phyloP scores from a whole-genome alignment of 1,284 basidiomycete genomes.

The Rhodotorula sp. region DNA sequence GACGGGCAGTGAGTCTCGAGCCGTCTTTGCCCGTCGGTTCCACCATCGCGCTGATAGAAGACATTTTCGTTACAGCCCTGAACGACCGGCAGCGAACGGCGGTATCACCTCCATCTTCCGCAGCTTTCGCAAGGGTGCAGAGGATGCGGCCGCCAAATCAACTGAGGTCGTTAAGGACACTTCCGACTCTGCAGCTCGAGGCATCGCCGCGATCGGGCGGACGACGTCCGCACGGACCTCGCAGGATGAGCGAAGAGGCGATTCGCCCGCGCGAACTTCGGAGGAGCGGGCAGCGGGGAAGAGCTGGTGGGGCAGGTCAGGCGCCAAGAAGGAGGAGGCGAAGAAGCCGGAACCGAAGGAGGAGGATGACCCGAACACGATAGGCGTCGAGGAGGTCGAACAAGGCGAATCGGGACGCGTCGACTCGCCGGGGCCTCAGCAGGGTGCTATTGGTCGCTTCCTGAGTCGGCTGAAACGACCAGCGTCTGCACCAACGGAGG shows the following conservation, averaged over 20 bases:
- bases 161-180: slow-evolving; percentile 12
- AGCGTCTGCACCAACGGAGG: background rate
- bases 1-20: too few species aligned
- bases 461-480: slow-evolving; percentile 18
- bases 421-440: background rate
- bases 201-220: background rate
- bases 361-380: slow-evolving; percentile 10
- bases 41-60: too few species aligned
- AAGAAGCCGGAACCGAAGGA: background rate
- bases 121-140: slow-evolving; percentile 4
- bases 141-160: slow-evolving; percentile 4
- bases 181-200: background rate
- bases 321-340: background rate
- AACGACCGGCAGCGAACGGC: background rate
- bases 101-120: slow-evolving; percentile 7
- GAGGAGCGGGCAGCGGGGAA: background rate
- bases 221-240: background rate
- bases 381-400: slow-evolving; percentile 16
- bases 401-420: slow-evolving; percentile 11
- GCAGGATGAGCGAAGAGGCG: background rate
- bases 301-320: background rate
- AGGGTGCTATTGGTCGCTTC: slow-evolving; percentile 25
- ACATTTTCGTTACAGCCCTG: background rate
- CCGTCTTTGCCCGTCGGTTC: too few species aligned
- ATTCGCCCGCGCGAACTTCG: background rate